phyloP scores from a whole-genome alignment of 768 basidiomycete species.

The Tulasnella sp. region DNA sequence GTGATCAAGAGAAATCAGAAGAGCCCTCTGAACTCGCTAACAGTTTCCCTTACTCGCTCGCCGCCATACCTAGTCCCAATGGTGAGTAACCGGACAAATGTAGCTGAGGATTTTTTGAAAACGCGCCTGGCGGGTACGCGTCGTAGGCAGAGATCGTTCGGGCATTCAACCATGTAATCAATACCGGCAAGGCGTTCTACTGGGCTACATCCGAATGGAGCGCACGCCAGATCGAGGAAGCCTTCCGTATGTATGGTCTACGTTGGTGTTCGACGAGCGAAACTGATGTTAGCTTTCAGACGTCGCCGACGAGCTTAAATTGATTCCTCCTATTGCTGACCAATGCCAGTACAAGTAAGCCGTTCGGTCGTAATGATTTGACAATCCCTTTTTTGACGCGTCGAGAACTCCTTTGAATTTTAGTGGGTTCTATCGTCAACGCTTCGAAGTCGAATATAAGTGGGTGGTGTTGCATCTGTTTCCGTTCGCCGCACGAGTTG shows the following conservation, averaged over 20 bases:
- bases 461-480: constrained; percentile 36
- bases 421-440: constrained; percentile 26
- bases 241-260: constrained; percentile 47
- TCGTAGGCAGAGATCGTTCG: constrained; percentile 69
- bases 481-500: background rate
- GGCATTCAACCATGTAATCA: constrained; percentile 75
- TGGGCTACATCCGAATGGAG: constrained; percentile 81
- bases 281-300: constrained; percentile 41
- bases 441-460: constrained; percentile 78
- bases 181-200: constrained; percentile 60
- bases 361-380: background rate
- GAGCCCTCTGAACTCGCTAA: background rate
- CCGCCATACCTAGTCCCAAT: constrained; percentile 37
- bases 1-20: constrained; percentile 33
- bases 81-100: constrained; percentile 39
- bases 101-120: background rate
- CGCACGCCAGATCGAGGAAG: constrained; percentile 64
- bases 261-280: too few relatives aligned
- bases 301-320: constrained; percentile 60
- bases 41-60: background rate
- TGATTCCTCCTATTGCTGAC: constrained; percentile 69
- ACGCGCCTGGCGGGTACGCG: background rate
- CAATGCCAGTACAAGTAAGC: constrained; percentile 69
- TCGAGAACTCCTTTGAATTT: background rate
- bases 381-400: background rate